Percentiles rank a stretch among this genome's conserved stretches.
phyloP scores from a whole-genome alignment of 2,329 filamentous ascomycete species.

The Colletotrichum sojae region DNA sequence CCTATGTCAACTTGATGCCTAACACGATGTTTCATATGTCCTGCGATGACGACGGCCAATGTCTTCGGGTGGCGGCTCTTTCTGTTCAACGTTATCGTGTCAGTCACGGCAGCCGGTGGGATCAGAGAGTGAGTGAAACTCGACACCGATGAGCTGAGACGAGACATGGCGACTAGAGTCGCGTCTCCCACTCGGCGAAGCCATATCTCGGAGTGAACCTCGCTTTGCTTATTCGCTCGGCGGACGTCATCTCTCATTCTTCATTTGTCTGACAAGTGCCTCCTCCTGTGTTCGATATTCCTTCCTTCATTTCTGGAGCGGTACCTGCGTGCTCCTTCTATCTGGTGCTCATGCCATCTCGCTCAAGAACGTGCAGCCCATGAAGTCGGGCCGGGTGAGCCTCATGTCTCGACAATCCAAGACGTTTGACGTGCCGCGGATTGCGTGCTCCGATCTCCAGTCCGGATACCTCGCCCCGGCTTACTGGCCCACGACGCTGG shows the following conservation, averaged over 20 bases:
- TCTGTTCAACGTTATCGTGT: no score
- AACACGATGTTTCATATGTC: not conserved
- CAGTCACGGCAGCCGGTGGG: not conserved
- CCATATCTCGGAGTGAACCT: not conserved
- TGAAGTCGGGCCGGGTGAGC: constrained; percentile 12
- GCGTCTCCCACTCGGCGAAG: not conserved
- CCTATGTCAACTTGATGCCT: not conserved
- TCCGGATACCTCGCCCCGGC: constrained; percentile 17
- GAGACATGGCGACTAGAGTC: not conserved
- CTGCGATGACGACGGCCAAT: no score
- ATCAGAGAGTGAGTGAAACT: not conserved
- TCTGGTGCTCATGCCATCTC: not conserved
- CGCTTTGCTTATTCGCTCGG: not conserved
- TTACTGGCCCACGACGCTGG: not conserved
- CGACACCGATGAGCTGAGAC: not conserved
- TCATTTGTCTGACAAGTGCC: not conserved
- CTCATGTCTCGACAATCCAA: constrained; percentile 5
- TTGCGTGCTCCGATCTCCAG: constrained; percentile 29
- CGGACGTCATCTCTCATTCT: constrained; percentile 4
- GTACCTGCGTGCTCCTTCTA: not conserved
- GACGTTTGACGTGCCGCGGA: constrained; percentile 6
- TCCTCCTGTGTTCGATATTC: not conserved
- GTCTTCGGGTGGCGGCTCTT: no score
- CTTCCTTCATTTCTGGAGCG: not conserved
- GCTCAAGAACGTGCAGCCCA: not conserved